Base-by-base conservation (phyloP, 2,329 filamentous ascomycete species). In the Arthrinium puccinioides region DNA sequence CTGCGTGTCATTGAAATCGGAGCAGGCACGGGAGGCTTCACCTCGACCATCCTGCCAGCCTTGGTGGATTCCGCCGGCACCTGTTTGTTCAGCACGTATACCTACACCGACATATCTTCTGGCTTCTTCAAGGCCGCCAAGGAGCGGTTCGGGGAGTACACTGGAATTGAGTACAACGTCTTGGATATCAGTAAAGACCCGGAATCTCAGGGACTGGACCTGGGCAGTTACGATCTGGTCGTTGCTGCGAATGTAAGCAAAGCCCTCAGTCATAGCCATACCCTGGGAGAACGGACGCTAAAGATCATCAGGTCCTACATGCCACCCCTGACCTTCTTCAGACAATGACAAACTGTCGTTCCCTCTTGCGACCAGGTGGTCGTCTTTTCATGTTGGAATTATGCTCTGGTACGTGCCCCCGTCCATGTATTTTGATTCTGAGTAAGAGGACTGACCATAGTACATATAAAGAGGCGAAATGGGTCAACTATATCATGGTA, bases 21-120 rank as follows among this genome's bases (percentile, higher is more conserved):
- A 25, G 66, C 61, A 9, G 68, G 68, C 2, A 67, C 63, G 3
- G 67, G 65, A 3, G 58, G 56, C 9, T 54, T 63, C 0, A 71
- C 67, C 0, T 45, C 52, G 3, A 38, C 36, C 2, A 48, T 70
- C 5, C 46, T 70, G 4, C n/a, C n/a, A n/a, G n/a, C n/a, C n/a
- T n/a, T n/a, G n/a, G n/a, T n/a, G n/a, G 36, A 47, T 3, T 32
- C 36, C 5, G 42, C 68, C 11, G 55, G 49, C 2, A 10, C 44
- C 13, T n/a, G n/a, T n/a, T 8, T 38, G 28, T 50, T 44, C 18
- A 36, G 32, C 5, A 39, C 25, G 10, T 53, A 50, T 33, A 44
- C 40, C 5, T 54, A 48, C 27, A 54, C 52, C 3, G 48, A 54
- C 34, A 44, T 51, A 6, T 46, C 44, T 5, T 9, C 40, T 8